Evolutionary conservation across 2,329 filamentous ascomycete species (phyloP).

Genomic region (Aspergillus tubingensis): DNA sequence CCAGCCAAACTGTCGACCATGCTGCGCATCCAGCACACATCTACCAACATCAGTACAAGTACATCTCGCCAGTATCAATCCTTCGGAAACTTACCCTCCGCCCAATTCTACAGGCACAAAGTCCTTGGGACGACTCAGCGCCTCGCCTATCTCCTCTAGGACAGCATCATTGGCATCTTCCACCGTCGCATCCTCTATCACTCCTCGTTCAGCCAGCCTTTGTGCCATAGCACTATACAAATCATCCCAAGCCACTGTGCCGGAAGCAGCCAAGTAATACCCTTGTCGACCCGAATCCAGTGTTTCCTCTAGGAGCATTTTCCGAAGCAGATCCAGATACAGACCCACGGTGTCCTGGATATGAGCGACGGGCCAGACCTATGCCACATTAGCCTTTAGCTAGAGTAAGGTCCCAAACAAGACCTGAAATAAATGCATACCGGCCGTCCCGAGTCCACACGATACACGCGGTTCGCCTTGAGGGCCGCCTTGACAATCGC

Average conservation of each 20-base stretch:
- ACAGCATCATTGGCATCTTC: constrained; percentile 37
- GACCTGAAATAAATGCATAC: neutral
- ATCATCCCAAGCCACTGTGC: constrained; percentile 54
- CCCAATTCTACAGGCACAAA: constrained; percentile 46
- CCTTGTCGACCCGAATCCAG: constrained; percentile 48
- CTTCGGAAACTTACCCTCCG: constrained; percentile 42
- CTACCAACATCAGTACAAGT: neutral
- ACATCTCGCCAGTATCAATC: too few species aligned
- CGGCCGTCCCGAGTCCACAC: neutral
- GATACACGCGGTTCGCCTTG: neutral
- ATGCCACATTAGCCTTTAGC: neutral
- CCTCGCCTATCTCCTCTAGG: constrained; percentile 47
- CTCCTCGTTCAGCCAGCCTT: constrained; percentile 42
- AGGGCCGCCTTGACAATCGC: neutral
- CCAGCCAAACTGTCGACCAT: neutral
- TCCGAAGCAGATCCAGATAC: constrained; percentile 50
- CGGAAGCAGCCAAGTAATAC: constrained; percentile 55
- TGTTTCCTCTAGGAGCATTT: constrained; percentile 45
- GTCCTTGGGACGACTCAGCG: constrained; percentile 36
- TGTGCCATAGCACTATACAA: constrained; percentile 51
- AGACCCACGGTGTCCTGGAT: constrained; percentile 50
- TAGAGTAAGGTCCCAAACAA: neutral
- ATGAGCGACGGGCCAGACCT: constrained; percentile 59
- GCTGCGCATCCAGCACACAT: neutral
- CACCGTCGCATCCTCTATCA: constrained; percentile 44